Evolutionary conservation across 129 eudicot genomes (phyloP), one percentile per base, ranked within the genome.

Genomic region (Flaveria robusta): DNA sequence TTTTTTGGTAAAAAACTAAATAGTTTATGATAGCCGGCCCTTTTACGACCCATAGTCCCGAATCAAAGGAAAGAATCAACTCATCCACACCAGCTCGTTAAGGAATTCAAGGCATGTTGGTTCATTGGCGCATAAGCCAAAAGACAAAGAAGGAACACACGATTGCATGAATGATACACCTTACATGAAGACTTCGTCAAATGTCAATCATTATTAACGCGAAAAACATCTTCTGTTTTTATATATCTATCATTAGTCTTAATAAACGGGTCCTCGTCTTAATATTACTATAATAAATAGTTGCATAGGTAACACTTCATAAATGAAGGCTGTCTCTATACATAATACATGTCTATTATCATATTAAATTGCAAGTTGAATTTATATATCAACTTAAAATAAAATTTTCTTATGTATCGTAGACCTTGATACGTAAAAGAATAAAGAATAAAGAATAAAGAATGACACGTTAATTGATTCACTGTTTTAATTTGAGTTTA

Each of bases 351-450:
- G 52, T 56, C 63, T 9, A 20, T 56, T 34, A 56, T 56, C 31
- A 56, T 56, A 56, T 56, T 56, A 56, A 56, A 56, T 56, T 56
- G 31, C 29, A 56, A 0, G 64, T 56, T 56, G 64, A 56, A 56
- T 56, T 22, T 20, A 56, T 20, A 9, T 52, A 52, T 6, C 29
- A 56, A 9, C 13, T 22, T 56, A 8, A 9, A 2, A 3, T 20
- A 20, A 9, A 56, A 9, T 22, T 8, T 22, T 8, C 16, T 20
- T 56, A 56, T 9, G 29, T 9, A n/a, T 56, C 23, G 64, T 10
- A 9, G 16, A 20, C 27, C 29, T 19, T 56, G 15, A 20, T 56
- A 22, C 64, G 31, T 56, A 10, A 56, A 52, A 56, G 64, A 56
- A 56, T n/a, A n/a, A n/a, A n/a, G n/a, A n/a, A n/a, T n/a, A n/a